Percentiles rank a stretch among this genome's conserved stretches.
Evolutionary conservation across 495 filamentous ascomycete species (phyloP).

Genomic region (Parachaetomium inaequale): DNA sequence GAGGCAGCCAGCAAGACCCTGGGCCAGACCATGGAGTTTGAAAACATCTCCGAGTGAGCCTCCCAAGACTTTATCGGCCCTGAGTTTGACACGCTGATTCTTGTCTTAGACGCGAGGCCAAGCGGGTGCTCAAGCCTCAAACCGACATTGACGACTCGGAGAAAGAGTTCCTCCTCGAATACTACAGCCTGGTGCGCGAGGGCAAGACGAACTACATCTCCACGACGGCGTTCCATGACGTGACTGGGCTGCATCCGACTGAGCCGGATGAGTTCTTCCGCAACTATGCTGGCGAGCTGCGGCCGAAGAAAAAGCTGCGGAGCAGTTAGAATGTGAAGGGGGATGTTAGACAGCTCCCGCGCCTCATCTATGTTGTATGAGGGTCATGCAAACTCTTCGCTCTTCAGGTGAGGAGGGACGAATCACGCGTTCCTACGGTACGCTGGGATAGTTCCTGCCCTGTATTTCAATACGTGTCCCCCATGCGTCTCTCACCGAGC

Average conservation of each 20-base stretch:
- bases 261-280: constrained; percentile 54
- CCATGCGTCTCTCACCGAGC: no score
- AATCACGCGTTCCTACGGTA: no score
- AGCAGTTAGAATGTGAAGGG: neutral
- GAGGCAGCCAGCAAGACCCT: constrained; percentile 48
- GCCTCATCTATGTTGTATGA: no score
- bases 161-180: constrained; percentile 54
- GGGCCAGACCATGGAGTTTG: constrained; percentile 48
- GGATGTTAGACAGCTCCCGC: no score
- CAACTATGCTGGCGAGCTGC: constrained; percentile 46
- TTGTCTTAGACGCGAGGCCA: constrained; percentile 42
- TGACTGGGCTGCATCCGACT: constrained; percentile 49
- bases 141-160: constrained; percentile 46
- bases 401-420: no score
- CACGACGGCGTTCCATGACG: constrained; percentile 52
- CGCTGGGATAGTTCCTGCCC: no score
- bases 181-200: constrained; percentile 55
- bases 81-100: constrained; percentile 2
- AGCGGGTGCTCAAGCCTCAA: constrained; percentile 43
- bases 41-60: constrained; percentile 50
- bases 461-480: no score
- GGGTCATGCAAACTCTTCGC: no score
- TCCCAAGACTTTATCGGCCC: no score
- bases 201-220: constrained; percentile 61
- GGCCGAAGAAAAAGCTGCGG: constrained; percentile 39